A percentile compares a stretch with the other conserved stretches of the same genome.
Evolutionary conservation across 2,329 filamentous ascomycete genomes (phyloP).

Genomic region (Pseudogymnoascus sp.): DNA sequence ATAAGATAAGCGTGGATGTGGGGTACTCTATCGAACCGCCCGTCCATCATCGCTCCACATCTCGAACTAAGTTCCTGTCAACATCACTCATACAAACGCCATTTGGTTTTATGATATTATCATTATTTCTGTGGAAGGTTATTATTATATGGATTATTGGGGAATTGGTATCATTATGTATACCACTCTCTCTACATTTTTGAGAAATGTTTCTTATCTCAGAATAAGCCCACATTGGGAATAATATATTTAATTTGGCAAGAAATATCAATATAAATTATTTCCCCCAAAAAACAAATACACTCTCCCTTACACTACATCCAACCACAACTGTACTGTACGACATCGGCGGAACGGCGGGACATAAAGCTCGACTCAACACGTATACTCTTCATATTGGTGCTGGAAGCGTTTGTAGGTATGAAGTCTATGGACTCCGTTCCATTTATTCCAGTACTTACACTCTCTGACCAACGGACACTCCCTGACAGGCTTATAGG

Average conservation of each 20-base stretch:
- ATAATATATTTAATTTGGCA: neutral
- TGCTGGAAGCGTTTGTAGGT: neutral
- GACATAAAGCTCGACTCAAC: neutral
- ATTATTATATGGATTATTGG: neutral
- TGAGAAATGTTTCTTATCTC: neutral
- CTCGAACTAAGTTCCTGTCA: neutral
- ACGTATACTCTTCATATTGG: neutral
- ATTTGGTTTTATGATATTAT: neutral
- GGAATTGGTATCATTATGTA: neutral
- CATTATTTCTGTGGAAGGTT: neutral
- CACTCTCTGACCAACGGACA: neutral
- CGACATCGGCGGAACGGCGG: neutral
- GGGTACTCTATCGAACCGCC: neutral
- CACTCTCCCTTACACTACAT: neutral
- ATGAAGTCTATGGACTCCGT: neutral
- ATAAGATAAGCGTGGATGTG: slow-evolving; percentile 8
- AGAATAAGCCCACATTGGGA: neutral
- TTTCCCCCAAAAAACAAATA: neutral
- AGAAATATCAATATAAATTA: neutral
- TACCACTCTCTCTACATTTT: too few relatives aligned
- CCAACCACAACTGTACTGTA: neutral
- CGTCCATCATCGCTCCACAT: neutral
- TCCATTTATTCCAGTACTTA: neutral
- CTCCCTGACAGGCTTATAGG: neutral
- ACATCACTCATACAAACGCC: neutral